These are phyloP conservation scores for Dimocarpus longan DNA, from an alignment of 345 rosid species.

Conservation along the genomic window DNA sequence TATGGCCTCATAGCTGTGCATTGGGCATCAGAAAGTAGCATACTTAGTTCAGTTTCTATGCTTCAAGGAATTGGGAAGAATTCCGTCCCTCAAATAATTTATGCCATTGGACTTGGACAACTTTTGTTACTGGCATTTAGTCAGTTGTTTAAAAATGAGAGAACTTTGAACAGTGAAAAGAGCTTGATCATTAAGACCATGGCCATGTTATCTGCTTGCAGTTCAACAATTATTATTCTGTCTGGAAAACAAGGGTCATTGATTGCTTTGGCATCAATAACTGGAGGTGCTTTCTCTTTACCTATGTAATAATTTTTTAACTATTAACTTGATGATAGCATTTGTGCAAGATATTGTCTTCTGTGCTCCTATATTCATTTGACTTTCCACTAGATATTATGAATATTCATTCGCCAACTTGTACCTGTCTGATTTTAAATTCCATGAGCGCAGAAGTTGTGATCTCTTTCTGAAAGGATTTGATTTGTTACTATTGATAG, in stretches of 20 bases:
- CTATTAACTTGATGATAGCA: constrained; percentile 8
- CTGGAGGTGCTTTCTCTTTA: constrained; percentile 55
- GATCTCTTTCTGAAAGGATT: constrained; percentile 9
- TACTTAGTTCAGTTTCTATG: constrained; percentile 35
- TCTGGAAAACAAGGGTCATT: constrained; percentile 88
- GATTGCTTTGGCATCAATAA: constrained; percentile 60
- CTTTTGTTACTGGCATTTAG: constrained; percentile 49
- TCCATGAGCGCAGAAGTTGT: background rate
- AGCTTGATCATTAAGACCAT: constrained; percentile 44
- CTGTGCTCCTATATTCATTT: background rate
- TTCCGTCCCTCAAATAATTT: constrained; percentile 59
- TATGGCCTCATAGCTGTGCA: constrained; percentile 72
- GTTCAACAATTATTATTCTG: constrained; percentile 70
- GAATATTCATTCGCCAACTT: background rate
- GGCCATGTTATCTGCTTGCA: constrained; percentile 69
- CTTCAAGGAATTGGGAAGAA: constrained; percentile 47
- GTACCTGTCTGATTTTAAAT: background rate
- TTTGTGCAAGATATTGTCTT: background rate
- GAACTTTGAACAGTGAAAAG: constrained; percentile 26
- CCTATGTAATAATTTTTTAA: constrained; percentile 6
- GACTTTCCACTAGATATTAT: background rate
- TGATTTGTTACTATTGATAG: constrained; percentile 42
- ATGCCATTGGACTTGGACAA: constrained; percentile 59
- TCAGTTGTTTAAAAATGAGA: constrained; percentile 26
- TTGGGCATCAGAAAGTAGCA: constrained; percentile 67